A percentile compares a stretch with the other conserved stretches of the same genome.
Evolutionary conservation across 129 eudicot genomes (phyloP).

Genomic region (Cynara cardunculus): DNA sequence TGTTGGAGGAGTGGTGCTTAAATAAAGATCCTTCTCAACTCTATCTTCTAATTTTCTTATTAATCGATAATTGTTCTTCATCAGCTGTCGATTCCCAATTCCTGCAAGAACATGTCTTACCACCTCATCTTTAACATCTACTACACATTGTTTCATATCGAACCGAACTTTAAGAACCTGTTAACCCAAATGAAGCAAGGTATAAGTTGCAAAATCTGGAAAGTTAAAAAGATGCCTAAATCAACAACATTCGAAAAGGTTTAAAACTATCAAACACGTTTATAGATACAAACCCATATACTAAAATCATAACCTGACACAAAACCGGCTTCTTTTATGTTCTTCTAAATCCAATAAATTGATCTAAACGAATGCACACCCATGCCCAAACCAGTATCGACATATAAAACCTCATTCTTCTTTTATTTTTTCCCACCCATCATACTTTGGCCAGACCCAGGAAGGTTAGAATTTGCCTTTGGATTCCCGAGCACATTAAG

Average conservation of each 20-base stretch:
- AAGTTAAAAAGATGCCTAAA: not conserved
- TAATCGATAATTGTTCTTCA: no score
- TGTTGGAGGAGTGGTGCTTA: no score
- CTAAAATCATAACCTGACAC: constrained; percentile 6
- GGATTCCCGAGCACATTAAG: constrained; percentile 74
- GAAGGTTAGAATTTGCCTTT: constrained; percentile 37
- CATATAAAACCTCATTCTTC: not conserved
- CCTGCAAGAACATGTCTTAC: no score
- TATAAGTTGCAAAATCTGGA: not conserved
- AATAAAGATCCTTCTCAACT: no score
- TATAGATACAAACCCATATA: constrained; percentile 14
- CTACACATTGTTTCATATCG: no score
- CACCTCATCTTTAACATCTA: no score
- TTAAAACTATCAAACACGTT: constrained; percentile 5
- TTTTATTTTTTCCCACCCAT: constrained; percentile 53
- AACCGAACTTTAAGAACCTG: no score
- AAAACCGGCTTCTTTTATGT: constrained; percentile 19
- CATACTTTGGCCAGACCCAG: constrained; percentile 58
- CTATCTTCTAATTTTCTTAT: no score
- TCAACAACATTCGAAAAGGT: not conserved
- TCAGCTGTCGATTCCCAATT: no score
- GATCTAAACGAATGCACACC: constrained; percentile 25
- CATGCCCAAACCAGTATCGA: constrained; percentile 26
- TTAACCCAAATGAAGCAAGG: not conserved
- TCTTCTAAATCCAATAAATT: constrained; percentile 29